These are phyloP conservation scores for Serendipita sp. DNA, from an alignment of 768 basidiomycete species.

Conservation along the genomic window DNA sequence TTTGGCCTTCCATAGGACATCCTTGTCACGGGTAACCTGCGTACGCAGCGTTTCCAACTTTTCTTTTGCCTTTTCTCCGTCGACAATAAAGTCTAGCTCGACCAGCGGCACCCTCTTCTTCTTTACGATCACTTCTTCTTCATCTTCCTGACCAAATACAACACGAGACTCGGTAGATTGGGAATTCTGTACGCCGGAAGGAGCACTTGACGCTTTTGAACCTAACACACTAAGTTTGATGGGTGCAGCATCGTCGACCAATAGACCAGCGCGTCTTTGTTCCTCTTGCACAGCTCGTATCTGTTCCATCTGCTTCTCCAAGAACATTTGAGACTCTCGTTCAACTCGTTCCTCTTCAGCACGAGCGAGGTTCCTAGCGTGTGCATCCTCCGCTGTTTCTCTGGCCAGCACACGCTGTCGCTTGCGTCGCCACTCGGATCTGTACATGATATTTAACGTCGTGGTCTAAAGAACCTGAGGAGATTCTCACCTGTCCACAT, in stretches of 20 bases:
- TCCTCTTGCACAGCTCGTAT: slow-evolving; percentile 84
- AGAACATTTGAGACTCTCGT: slow-evolving; percentile 82
- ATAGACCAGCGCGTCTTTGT: slow-evolving; percentile 76
- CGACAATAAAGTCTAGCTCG: slow-evolving; percentile 76
- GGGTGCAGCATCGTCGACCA: slow-evolving; percentile 83
- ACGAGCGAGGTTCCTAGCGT: slow-evolving; percentile 67
- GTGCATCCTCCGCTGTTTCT: slow-evolving; percentile 73
- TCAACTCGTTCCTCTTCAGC: slow-evolving; percentile 77
- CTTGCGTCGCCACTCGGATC: slow-evolving; percentile 72
- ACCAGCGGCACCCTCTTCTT: slow-evolving; percentile 78
- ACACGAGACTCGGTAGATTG: slow-evolving; percentile 33
- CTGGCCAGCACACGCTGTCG: slow-evolving; percentile 53
- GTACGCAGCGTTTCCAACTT: slow-evolving; percentile 60
- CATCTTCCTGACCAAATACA: slow-evolving; percentile 69
- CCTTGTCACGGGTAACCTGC: slow-evolving; percentile 62
- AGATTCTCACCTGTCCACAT: slow-evolving; percentile 61
- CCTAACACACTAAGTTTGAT: slow-evolving; percentile 72
- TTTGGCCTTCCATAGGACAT: slow-evolving; percentile 64
- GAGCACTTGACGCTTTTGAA: slow-evolving; percentile 28
- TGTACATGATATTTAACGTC: slow-evolving; percentile 18
- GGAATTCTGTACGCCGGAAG: slow-evolving; percentile 29
- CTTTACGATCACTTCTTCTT: slow-evolving; percentile 62
- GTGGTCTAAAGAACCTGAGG: not conserved
- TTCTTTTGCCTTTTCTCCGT: slow-evolving; percentile 63
- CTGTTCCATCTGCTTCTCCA: slow-evolving; percentile 89